These are phyloP conservation scores for Discostella pseudostelligera DNA, from an alignment of 108 stramenopile species.

Conservation along the genomic window DNA sequence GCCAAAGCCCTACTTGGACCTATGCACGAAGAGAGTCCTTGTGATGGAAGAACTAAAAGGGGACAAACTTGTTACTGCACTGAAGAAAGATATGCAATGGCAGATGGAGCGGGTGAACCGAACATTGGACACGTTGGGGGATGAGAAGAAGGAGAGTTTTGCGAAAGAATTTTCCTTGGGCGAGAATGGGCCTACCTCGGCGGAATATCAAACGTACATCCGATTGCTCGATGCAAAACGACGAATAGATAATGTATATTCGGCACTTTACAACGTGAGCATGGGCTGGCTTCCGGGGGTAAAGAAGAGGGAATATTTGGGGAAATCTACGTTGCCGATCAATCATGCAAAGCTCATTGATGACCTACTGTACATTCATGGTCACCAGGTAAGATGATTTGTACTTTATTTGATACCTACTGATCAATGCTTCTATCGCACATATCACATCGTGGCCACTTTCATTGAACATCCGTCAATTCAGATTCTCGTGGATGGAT, in stretches of 20 bases:
- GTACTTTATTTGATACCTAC: background rate
- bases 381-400: constrained; percentile 49
- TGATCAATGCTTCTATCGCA: background rate
- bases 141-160: constrained; percentile 42
- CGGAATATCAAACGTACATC: constrained; percentile 64
- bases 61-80: constrained; percentile 64
- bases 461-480: background rate
- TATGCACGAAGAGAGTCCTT: constrained; percentile 73
- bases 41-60: constrained; percentile 86
- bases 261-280: constrained; percentile 53
- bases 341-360: constrained; percentile 86
- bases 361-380: constrained; percentile 72
- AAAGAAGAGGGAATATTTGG: constrained; percentile 39
- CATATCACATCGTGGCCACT: background rate
- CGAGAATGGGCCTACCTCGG: constrained; percentile 57
- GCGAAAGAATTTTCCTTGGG: constrained; percentile 50
- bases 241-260: constrained; percentile 41
- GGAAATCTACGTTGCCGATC: constrained; percentile 58
- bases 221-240: constrained; percentile 54
- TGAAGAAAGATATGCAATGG: constrained; percentile 57
- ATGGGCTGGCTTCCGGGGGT: constrained; percentile 66
- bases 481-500: constrained; percentile 64
- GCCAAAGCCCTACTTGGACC: constrained; percentile 63
- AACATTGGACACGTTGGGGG: constrained; percentile 47
- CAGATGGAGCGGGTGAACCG: constrained; percentile 53